Conservation (phyloP, 73 alveolate genomes). For the Uronychia setigera region DNA sequence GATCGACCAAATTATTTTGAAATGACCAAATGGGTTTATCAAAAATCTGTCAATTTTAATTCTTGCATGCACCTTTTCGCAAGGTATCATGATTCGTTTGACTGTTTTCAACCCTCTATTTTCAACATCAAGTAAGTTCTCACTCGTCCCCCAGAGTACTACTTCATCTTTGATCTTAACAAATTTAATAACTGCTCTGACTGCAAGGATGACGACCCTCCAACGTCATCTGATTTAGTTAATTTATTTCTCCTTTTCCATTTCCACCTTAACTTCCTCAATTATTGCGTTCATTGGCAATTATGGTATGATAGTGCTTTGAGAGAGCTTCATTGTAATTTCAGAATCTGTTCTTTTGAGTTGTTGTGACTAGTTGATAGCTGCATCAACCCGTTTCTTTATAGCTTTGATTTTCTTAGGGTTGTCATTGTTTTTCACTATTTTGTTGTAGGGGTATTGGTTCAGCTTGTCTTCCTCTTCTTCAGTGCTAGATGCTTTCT, state of each 20-base stretch:
- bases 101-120: constrained; percentile 32
- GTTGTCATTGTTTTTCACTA: neutral
- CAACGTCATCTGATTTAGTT: neutral
- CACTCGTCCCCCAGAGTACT: constrained; percentile 49
- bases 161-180: constrained; percentile 19
- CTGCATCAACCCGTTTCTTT: neutral
- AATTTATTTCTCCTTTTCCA: neutral
- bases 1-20: constrained; percentile 36
- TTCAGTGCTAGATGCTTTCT: too few species aligned
- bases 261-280: neutral
- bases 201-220: constrained; percentile 23
- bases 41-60: neutral
- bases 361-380: neutral
- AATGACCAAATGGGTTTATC: constrained; percentile 35
- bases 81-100: constrained; percentile 47
- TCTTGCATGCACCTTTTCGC: neutral
- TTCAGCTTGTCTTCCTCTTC: neutral
- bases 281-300: neutral
- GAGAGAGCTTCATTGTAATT: neutral
- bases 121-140: constrained; percentile 32
- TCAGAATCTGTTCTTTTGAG: neutral
- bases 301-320: neutral
- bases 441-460: neutral
- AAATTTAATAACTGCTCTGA: constrained; percentile 14
- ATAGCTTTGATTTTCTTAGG: neutral